phyloP scores from a whole-genome alignment of 2,329 filamentous ascomycete species.

The Penicillium sp. region DNA sequence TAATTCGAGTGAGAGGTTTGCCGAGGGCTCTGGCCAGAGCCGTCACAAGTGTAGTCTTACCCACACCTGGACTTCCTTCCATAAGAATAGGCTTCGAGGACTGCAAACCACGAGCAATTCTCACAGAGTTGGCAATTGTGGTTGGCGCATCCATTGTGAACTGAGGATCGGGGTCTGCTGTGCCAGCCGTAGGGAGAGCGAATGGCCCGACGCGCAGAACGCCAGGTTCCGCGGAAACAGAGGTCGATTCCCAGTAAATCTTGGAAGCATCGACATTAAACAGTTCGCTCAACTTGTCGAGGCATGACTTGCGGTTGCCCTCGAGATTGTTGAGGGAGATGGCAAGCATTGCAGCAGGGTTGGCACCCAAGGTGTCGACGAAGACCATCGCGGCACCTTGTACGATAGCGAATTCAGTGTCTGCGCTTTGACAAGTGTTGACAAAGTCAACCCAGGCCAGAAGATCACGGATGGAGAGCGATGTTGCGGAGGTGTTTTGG shows the following conservation, averaged over 20 bases:
- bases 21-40: constrained; percentile 79
- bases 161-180: constrained; percentile 54
- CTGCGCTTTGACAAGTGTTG: constrained; percentile 61
- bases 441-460: constrained; percentile 92
- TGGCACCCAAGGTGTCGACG: constrained; percentile 91
- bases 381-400: constrained; percentile 96
- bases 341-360: constrained; percentile 82
- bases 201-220: constrained; percentile 73
- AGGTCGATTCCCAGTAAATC: constrained; percentile 65
- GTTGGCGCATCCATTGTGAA: constrained; percentile 89
- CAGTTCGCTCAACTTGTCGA: constrained; percentile 69
- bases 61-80: constrained; percentile 96
- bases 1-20: constrained; percentile 84
- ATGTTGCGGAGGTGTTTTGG: constrained; percentile 70
- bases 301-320: constrained; percentile 69
- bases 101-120: constrained; percentile 84
- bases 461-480: constrained; percentile 88
- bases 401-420: constrained; percentile 57
- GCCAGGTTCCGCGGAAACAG: constrained; percentile 56
- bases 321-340: constrained; percentile 68
- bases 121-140: constrained; percentile 84
- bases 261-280: constrained; percentile 62
- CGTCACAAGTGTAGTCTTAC: constrained; percentile 90
- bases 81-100: constrained; percentile 87
- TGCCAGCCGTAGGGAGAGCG: constrained; percentile 56